Conservation (phyloP, 495 filamentous ascomycete genomes). For the Pyrenula massariospora region DNA sequence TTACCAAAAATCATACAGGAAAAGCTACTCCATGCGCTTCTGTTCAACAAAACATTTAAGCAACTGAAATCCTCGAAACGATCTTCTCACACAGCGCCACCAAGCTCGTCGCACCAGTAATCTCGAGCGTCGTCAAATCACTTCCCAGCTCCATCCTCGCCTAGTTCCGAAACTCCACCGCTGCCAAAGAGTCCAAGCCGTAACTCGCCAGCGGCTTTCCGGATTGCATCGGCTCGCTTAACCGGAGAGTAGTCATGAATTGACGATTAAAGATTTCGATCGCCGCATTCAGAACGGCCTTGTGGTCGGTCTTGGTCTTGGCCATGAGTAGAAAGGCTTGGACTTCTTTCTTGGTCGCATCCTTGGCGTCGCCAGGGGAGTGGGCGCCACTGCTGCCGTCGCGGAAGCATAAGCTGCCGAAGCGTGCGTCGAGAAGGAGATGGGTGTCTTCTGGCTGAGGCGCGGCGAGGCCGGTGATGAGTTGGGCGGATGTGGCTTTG, state of each 20-base stretch:
- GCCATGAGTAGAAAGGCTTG: not conserved
- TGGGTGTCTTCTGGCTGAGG: not conserved
- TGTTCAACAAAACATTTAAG: too few species aligned
- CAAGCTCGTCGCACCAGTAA: not conserved
- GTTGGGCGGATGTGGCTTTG: constrained; percentile 1
- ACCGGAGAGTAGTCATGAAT: constrained; percentile 8
- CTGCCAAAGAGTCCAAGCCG: constrained; percentile 17
- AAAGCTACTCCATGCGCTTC: too few species aligned
- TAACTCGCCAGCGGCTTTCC: constrained; percentile 10
- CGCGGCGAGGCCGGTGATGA: constrained; percentile 6
- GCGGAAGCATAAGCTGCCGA: not conserved
- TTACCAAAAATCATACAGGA: too few species aligned
- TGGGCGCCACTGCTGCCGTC: not conserved
- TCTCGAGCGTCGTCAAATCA: not conserved
- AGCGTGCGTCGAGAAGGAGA: not conserved
- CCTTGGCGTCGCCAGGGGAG: not conserved
- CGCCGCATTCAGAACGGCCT: not conserved
- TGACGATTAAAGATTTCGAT: constrained; percentile 4
- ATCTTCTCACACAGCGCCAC: constrained; percentile 7
- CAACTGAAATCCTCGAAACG: constrained; percentile 7
- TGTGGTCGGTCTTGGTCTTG: not conserved
- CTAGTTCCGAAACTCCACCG: constrained; percentile 20
- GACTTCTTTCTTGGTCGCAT: not conserved
- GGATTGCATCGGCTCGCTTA: constrained; percentile 12
- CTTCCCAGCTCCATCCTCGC: constrained; percentile 5